Conservation (phyloP, 1,139 yeast genomes). For the Suhomyces panamericanus region DNA sequence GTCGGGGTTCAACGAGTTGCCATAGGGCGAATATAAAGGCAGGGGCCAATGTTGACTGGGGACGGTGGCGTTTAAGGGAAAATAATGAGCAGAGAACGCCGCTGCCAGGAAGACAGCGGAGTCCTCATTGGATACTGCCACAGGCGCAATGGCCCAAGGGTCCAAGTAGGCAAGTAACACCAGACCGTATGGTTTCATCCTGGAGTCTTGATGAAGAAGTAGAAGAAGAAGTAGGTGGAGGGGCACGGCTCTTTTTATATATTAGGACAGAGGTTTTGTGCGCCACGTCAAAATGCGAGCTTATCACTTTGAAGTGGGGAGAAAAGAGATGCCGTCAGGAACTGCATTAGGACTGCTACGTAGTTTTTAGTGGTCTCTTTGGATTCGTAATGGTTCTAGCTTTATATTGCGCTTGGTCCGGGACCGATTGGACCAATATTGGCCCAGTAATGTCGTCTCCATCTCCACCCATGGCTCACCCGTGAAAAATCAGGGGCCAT, state of each 20-base stretch:
- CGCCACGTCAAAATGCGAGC: neutral
- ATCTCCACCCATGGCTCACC: too few species aligned
- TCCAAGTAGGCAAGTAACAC: conserved; percentile 6
- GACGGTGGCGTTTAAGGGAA: neutral
- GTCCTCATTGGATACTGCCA: neutral
- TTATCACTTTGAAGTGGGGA: too few species aligned
- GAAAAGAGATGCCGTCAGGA: too few species aligned
- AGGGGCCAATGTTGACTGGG: conserved; percentile 15
- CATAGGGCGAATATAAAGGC: conserved; percentile 17
- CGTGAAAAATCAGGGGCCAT: too few species aligned
- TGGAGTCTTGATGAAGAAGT: neutral
- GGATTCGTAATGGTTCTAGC: too few species aligned
- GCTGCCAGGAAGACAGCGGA: neutral
- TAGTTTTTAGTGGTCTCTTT: too few species aligned
- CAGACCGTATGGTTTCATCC: conserved; percentile 5
- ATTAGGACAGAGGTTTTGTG: neutral
- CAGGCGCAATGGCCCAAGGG: conserved; percentile 3
- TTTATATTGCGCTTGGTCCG: too few species aligned
- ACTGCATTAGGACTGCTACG: too few species aligned
- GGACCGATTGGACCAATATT: too few species aligned
- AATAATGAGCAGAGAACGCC: neutral
- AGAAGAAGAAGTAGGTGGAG: too few species aligned
- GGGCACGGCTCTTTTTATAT: neutral
- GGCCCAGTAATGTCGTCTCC: too few species aligned
- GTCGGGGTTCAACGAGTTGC: conserved; percentile 19